A percentile compares a stretch with the other conserved stretches of the same genome.
phyloP scores from a whole-genome alignment of 2,329 filamentous ascomycete species.

The Davidsoniella neocaledoniae region DNA sequence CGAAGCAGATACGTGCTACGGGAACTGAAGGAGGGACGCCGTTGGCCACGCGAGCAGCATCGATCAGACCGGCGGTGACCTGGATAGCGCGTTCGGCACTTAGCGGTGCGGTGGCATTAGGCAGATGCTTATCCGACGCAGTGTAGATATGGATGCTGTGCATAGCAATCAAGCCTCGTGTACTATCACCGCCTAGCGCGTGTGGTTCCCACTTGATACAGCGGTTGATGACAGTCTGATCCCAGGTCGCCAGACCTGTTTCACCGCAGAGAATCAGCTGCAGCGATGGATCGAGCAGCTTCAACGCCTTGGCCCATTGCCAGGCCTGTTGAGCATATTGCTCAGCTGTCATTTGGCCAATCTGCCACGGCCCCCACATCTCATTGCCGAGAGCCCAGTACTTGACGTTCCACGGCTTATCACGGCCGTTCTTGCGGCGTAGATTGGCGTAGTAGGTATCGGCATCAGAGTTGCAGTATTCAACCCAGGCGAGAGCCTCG shows the following conservation, averaged over 20 bases:
- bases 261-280: slow-evolving; percentile 59
- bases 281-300: slow-evolving; percentile 53
- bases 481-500: slow-evolving; percentile 53
- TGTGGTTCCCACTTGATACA: slow-evolving; percentile 32
- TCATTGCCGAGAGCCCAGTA: slow-evolving; percentile 80
- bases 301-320: slow-evolving; percentile 57
- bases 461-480: slow-evolving; percentile 68
- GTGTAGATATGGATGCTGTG: slow-evolving; percentile 72
- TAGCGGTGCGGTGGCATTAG: slow-evolving; percentile 37
- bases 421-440: slow-evolving; percentile 55
- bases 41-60: slow-evolving; percentile 57
- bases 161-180: slow-evolving; percentile 48
- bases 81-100: slow-evolving; percentile 59
- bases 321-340: slow-evolving; percentile 51
- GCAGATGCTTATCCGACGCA: slow-evolving; percentile 32
- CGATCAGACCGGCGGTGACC: slow-evolving; percentile 50
- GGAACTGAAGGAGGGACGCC: slow-evolving; percentile 40
- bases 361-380: slow-evolving; percentile 49
- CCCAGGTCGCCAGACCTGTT: slow-evolving; percentile 53
- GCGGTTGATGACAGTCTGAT: slow-evolving; percentile 54
- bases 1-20: slow-evolving; percentile 58
- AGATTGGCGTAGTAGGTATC: slow-evolving; percentile 73
- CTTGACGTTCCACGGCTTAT: slow-evolving; percentile 63
- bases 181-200: slow-evolving; percentile 20
- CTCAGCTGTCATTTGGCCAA: slow-evolving; percentile 51